Evolutionary conservation across 441 rosid genomes (phyloP).

Genomic region (Theobroma grandiflorum): DNA sequence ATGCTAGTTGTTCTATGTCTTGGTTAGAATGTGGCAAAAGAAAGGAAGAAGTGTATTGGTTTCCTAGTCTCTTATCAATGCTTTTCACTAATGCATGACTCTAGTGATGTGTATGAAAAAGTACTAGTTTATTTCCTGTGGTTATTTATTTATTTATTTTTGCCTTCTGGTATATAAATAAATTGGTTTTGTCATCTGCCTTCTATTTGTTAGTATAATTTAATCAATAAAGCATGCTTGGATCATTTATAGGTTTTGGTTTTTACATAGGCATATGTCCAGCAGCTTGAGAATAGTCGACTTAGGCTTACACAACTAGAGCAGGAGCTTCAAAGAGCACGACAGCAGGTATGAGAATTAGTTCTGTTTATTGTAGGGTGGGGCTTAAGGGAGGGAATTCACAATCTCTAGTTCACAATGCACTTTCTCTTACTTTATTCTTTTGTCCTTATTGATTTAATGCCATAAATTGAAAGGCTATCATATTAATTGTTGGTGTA

Average conservation of each 20-base stretch:
- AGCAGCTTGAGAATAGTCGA: conserved; percentile 86
- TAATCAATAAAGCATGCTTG: conserved; percentile 39
- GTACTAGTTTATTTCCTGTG: neutral
- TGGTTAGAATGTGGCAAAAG: neutral
- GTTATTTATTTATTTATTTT: neutral
- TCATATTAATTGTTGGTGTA: neutral
- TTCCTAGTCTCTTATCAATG: neutral
- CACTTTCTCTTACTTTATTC: neutral
- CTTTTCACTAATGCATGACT: neutral
- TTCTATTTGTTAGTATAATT: conserved; percentile 21
- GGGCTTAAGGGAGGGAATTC: neutral
- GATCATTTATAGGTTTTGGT: conserved; percentile 57
- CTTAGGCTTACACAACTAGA: conserved; percentile 77
- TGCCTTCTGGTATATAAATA: conserved; percentile 2
- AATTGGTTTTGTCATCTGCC: conserved; percentile 14
- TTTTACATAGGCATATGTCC: conserved; percentile 87
- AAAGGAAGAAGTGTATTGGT: neutral
- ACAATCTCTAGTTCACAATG: conserved; percentile 7
- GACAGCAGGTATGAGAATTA: conserved; percentile 63
- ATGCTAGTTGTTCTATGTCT: neutral
- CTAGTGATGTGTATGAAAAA: neutral
- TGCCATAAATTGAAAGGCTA: neutral
- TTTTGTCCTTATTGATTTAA: neutral
- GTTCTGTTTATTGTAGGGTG: neutral
- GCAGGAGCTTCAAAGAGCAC: conserved; percentile 83